These are phyloP conservation scores for Cryptosporidium tyzzeri DNA, from an alignment of 169 alveolate species.

Conservation along the genomic window DNA sequence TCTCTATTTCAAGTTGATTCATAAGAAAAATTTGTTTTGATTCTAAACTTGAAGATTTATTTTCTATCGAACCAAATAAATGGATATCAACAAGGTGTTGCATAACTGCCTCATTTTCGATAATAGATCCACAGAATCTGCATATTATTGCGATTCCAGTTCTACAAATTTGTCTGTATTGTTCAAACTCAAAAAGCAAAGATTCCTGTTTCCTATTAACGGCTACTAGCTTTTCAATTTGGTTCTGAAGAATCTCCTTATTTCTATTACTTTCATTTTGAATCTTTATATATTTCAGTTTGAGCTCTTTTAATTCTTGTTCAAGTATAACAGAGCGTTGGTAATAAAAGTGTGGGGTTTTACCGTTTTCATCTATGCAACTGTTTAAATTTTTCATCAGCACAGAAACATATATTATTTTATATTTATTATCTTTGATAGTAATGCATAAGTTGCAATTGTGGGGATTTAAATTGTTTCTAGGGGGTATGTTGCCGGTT, in stretches of 20 bases:
- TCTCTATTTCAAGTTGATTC: slow-evolving; percentile 31
- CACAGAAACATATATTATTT: not conserved
- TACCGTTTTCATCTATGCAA: slow-evolving; percentile 11
- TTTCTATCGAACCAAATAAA: not conserved
- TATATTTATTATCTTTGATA: not conserved
- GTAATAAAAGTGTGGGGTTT: slow-evolving; percentile 69
- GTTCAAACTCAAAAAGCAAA: slow-evolving; percentile 55
- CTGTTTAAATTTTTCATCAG: not conserved
- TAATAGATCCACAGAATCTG: slow-evolving; percentile 55
- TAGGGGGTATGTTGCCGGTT: slow-evolving; percentile 59
- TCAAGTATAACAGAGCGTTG: slow-evolving; percentile 55
- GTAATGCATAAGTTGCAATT: slow-evolving; percentile 39
- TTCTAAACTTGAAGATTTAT: slow-evolving; percentile 9
- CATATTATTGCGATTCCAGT: slow-evolving; percentile 65
- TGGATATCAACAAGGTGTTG: slow-evolving; percentile 50
- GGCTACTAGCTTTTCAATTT: slow-evolving; percentile 1
- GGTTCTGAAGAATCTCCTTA: slow-evolving; percentile 52
- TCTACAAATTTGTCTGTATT: slow-evolving; percentile 66
- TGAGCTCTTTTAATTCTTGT: slow-evolving; percentile 34
- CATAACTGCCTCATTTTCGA: slow-evolving; percentile 43
- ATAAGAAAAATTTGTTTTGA: slow-evolving; percentile 15
- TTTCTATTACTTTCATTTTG: slow-evolving; percentile 49
- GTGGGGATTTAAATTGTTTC: slow-evolving; percentile 24
- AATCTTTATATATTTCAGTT: slow-evolving; percentile 10
- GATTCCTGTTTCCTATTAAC: slow-evolving; percentile 30